phyloP scores from a whole-genome alignment of 2,329 filamentous ascomycete genomes.

The Fusarium fujikuroi region DNA sequence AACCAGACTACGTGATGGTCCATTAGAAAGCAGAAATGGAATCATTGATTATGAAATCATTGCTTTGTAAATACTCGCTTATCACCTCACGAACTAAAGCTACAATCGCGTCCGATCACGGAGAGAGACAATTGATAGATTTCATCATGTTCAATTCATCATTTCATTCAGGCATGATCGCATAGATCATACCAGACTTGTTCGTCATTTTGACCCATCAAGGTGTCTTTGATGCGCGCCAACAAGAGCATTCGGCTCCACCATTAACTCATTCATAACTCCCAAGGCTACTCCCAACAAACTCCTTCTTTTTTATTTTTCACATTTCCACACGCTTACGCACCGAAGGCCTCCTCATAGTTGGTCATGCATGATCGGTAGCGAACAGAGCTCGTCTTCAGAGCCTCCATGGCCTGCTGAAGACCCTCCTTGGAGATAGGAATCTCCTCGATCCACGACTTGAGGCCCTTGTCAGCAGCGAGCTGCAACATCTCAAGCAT shows the following conservation, averaged over 20 bases:
- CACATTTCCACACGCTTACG: conserved; percentile 42
- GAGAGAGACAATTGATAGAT: not conserved
- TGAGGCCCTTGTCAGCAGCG: conserved; percentile 74
- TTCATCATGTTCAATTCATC: conserved; percentile 26
- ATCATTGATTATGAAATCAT: not conserved
- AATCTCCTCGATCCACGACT: conserved; percentile 78
- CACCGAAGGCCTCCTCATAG: conserved; percentile 75
- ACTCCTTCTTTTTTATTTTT: conserved; percentile 4
- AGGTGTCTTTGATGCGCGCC: conserved; percentile 30
- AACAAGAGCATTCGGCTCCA: conserved; percentile 20
- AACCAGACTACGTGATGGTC: not conserved
- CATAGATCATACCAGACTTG: not conserved
- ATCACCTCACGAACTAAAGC: not conserved
- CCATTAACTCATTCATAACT: conserved; percentile 25
- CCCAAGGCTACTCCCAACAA: conserved; percentile 6
- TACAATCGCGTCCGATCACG: not conserved
- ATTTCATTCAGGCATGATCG: conserved; percentile 11
- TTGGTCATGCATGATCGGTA: conserved; percentile 81
- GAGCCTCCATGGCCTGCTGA: conserved; percentile 73
- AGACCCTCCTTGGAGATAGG: conserved; percentile 78
- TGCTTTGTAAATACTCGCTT: not conserved
- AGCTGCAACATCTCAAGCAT: conserved; percentile 78
- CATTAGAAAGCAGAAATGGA: not conserved
- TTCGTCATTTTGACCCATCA: conserved; percentile 36
- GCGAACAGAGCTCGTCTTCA: conserved; percentile 76